A percentile compares a stretch with the other conserved stretches of the same genome.
These are phyloP conservation scores for Fragaria nilgerrensis DNA, from an alignment of 306 rosid genomes.

Conservation along the genomic window DNA sequence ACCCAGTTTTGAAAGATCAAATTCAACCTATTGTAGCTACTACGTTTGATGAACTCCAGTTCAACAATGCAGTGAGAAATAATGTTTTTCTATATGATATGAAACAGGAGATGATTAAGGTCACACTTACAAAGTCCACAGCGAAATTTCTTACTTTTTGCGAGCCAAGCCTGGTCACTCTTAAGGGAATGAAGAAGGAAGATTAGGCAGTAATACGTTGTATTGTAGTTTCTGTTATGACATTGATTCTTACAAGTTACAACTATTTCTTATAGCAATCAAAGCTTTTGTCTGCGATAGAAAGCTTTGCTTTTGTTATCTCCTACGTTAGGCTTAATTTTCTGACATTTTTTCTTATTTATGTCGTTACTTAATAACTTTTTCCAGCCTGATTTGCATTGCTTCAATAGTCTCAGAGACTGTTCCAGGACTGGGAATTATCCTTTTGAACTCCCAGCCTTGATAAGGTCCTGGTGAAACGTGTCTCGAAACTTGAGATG, in stretches of 20 bases:
- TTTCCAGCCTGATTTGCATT: too few relatives aligned
- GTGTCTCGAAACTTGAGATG: constrained; percentile 71
- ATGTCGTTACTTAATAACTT: too few relatives aligned
- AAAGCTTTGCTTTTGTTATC: too few relatives aligned
- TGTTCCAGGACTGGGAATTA: constrained; percentile 49
- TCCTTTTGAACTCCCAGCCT: constrained; percentile 54
- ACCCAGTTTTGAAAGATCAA: neutral
- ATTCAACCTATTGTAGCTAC: neutral
- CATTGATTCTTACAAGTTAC: too few relatives aligned
- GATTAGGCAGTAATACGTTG: neutral
- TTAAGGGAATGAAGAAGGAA: neutral
- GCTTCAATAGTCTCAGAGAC: constrained; percentile 13
- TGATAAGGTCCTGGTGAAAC: constrained; percentile 80
- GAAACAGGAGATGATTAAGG: neutral
- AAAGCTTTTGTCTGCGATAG: too few relatives aligned
- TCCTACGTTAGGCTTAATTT: too few relatives aligned
- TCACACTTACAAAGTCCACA: neutral
- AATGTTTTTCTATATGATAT: neutral
- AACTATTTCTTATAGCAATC: too few relatives aligned
- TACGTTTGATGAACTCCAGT: neutral
- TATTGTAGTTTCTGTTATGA: neutral
- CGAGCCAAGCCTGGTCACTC: neutral
- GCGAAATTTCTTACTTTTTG: neutral
- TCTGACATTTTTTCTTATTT: too few relatives aligned
- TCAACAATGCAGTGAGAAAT: neutral